Conservation (phyloP, 352 stramenopile genomes). For the Phytophthora sojae region DNA sequence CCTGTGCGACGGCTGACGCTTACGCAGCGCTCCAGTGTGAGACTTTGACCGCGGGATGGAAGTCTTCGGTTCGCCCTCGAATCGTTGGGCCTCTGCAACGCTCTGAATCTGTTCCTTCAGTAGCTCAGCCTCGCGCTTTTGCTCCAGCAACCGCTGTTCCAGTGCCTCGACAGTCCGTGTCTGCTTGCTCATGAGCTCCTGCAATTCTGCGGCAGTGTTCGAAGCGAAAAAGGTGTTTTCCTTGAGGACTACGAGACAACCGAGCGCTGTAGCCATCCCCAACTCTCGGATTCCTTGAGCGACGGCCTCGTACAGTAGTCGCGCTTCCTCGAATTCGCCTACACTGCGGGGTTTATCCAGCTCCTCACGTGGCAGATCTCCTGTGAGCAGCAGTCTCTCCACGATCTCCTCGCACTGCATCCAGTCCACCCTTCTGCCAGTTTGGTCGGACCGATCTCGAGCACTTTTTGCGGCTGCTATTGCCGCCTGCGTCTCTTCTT, state of each 20-base stretch:
- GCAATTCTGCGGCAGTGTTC: conserved; percentile 62
- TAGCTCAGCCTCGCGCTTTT: conserved; percentile 60
- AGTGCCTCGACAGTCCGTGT: conserved; percentile 57
- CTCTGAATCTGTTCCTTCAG: conserved; percentile 56
- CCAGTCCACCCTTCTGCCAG: conserved; percentile 50
- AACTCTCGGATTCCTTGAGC: conserved; percentile 48
- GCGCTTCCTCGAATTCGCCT: conserved; percentile 37
- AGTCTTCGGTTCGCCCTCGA: conserved; percentile 8
- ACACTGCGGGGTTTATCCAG: conserved; percentile 30
- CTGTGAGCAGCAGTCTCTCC: conserved; percentile 55
- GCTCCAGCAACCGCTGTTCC: conserved; percentile 65
- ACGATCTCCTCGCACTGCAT: conserved; percentile 66
- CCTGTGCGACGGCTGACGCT: conserved; percentile 14
- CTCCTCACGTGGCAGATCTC: conserved; percentile 51
- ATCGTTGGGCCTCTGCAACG: conserved; percentile 13
- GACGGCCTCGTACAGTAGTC: conserved; percentile 46
- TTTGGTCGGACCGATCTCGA: conserved; percentile 17
- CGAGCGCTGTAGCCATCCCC: conserved; percentile 59
- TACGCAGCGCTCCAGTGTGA: conserved; percentile 29
- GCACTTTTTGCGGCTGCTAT: conserved; percentile 32
- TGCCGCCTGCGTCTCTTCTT: conserved; percentile 43
- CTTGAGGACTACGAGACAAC: conserved; percentile 66
- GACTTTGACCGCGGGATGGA: conserved; percentile 41
- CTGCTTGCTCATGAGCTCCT: conserved; percentile 69
- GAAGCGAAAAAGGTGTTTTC: conserved; percentile 77